Evolutionary conservation across 331 rosid species (phyloP), one percentile per base, ranked within the genome.

Genomic region (Rosa hybrid): DNA sequence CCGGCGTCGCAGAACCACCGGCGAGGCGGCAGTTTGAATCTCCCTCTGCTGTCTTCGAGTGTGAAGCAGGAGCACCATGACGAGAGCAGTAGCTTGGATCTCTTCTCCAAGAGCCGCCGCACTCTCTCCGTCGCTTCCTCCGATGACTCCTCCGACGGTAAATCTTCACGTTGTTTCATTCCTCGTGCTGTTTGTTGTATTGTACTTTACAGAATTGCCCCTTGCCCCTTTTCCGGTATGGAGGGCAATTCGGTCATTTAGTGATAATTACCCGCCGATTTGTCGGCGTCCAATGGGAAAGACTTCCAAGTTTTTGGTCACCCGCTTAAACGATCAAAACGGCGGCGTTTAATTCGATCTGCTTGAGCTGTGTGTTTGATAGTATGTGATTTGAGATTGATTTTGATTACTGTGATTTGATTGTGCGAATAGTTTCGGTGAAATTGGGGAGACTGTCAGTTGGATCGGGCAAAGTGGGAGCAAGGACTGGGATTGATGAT

Each of bases 61-160:
- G 78, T 17, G 23, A 68, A 39, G 48, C 23, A 78, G 71, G 83
- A 91, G 18, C 64, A 57, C 27, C 14, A 81, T 60, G 97, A 95
- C 41, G 93, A 94, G 27, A 84, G 59, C 78, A 84, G 65, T 75
- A 73, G 72, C 80, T 85, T 94, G 73, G 98, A 94, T 91, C 98
- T 94, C 87, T 94, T 94, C 92, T 90, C 97, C 78, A 90, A 85
- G 81, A 91, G 68, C 74, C 98, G 96, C 49, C 94, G 89, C 20
- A 83, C 92, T 63, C 97, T 90, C 84, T 89, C 94, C 1, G 82
- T 95, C 54, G 82, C 96, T 38, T 87, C 97, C 50, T 89, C 97
- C 25, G 97, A 93, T n/a, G 97, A 90, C 20, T 91, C 98, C 53
- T 91, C 97, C 54, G 98, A 92, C 78, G 98, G 98, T 91, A 30